Evolutionary conservation across 1,284 basidiomycete species (phyloP), one percentile per base, ranked within the genome.

Genomic region (Fomitopsis betulina): DNA sequence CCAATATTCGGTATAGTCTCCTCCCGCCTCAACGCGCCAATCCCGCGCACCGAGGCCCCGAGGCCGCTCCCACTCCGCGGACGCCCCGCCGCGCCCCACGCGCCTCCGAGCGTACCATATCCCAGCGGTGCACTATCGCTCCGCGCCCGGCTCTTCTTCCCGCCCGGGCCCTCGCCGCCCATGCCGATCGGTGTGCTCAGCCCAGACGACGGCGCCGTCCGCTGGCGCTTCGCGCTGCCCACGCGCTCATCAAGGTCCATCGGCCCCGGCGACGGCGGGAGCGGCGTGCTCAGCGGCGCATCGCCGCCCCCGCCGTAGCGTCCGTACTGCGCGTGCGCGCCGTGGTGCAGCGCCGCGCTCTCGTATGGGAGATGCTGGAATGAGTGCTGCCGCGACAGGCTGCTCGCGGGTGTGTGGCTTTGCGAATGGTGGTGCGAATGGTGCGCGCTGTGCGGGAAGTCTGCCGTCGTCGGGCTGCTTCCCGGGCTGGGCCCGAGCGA

Each of bases 381-480:
- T 60, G 79, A 82, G 57, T 83, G 83, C 63, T 86, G 83, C 43
- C 83, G 73, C 40, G 82, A 82, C 45, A 83, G 77, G 17, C 75
- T 69, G 58, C 74, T 75, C 49, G 32, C 49, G 8, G 73, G 70
- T 19, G 70, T 69, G 62, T 73, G 73, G 49, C 33, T 33, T 32
- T 51, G 49, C 32, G 32, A 23, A 32, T 51, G 49, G 32, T 51
- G 49, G 49, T 51, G 49, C 32, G 49, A 47, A 25, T 47, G 49
- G 49, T 51, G 49, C 17, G 32, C 32, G 49, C 33, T 19, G 52
- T 73, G 70, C n/a, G 81, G 77, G 69, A 86, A 84, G 57, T 89
- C 86, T 33, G 81, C 68, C 2, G 79, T 75, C 0, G 88, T 89
- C 2, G 87, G 87, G 49, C 84, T 87, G 7, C 84, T 82, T 27